Base-by-base conservation (phyloP, 139 green algal genomes). In the Coccomyxa sp. region DNA sequence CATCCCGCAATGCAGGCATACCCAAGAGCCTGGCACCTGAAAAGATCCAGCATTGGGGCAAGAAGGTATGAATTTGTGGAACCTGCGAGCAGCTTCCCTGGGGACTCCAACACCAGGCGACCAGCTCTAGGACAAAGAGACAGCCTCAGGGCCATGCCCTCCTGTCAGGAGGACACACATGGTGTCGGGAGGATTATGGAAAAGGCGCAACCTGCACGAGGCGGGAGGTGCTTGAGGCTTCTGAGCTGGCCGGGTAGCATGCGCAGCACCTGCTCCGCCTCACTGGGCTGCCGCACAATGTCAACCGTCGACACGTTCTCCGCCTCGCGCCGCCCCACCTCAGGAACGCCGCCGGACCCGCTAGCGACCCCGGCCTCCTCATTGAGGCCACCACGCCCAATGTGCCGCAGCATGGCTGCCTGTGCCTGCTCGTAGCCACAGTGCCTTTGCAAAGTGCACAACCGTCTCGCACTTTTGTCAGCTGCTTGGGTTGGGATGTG, bases 221-320 rank as follows among this genome's bases (percentile, higher is more conserved):
- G 13, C 25, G 25, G 28, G 13, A 86, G 82, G 32, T 79, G 15
- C 76, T 77, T 76, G 18, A 87, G 59, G 11, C 15, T 38, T 13
- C 84, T 58, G 28, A 85, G 81, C 81, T 90, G 76, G n/a, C n/a
- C 66, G 11, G 80, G 30, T 83, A 95, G 57, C 77, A 90, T 63
- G 31, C 88, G 82, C 85, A 94, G 82, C 76, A 89, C 89, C 79
- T 88, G 84, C 87, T 97, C 93, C 3, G 89, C 87, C 76, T 96
- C 93, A 16, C 85, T 90, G 59, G 93, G 90, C 10, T 88, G 78
- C 58, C 87, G 91, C 28, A 94, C 82, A 51, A 94, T 88, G 57
- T 90, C 85, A 27, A 86, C 80, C 59, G 84, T 80, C 10, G 85
- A 82, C 13, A 92, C 93, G 23, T 78, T 82, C 31, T 67, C 76